Evolutionary conservation across 169 alveolate species (phyloP).

Genomic region (Cryptosporidium canis): DNA sequence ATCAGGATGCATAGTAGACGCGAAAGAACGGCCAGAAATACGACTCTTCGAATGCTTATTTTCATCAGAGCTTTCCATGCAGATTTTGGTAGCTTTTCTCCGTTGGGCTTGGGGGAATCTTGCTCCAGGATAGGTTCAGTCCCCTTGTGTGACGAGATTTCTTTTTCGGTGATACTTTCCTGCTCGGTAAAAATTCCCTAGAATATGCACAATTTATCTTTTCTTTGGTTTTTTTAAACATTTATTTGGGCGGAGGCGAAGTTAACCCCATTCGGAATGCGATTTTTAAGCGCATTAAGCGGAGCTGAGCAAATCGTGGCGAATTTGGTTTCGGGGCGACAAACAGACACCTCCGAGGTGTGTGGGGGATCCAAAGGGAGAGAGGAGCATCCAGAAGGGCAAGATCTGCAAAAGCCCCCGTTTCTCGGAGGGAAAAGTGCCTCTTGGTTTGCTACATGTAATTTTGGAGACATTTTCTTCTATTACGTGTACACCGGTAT

Average conservation of each 20-base stretch:
- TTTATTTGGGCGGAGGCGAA: neutral
- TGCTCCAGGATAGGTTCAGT: too few relatives aligned
- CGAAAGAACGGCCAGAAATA: conserved; percentile 4
- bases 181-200: too few relatives aligned
- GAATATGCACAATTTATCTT: neutral
- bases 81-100: neutral
- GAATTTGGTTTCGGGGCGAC: neutral
- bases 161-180: too few relatives aligned
- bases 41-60: neutral
- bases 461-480: neutral
- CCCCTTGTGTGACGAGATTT: too few relatives aligned
- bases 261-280: neutral
- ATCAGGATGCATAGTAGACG: conserved; percentile 25
- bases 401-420: neutral
- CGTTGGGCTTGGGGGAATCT: too few relatives aligned
- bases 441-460: neutral
- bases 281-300: neutral
- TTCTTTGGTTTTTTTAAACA: neutral
- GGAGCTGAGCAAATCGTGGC: neutral
- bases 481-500: conserved; percentile 7
- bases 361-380: neutral
- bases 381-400: neutral
- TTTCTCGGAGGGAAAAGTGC: neutral
- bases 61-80: neutral
- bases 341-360: too few relatives aligned